phyloP scores from a whole-genome alignment of 2,329 filamentous ascomycete genomes.

The Neofusicoccum kwambonambiense region DNA sequence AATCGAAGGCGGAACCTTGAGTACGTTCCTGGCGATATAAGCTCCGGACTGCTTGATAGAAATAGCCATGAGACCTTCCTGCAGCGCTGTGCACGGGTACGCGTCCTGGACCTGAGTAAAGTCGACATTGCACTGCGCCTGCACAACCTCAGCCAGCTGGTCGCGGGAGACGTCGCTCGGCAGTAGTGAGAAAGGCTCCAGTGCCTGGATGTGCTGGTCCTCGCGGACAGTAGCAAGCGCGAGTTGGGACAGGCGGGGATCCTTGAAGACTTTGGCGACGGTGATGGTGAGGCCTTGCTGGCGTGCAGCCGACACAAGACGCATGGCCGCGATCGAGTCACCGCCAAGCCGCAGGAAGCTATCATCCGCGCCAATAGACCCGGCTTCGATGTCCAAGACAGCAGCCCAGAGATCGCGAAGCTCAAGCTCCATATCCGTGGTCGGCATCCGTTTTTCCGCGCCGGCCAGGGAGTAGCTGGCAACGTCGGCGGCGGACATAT shows the following conservation, averaged over 20 bases:
- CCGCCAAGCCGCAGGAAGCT: conserved; percentile 43
- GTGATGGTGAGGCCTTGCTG: conserved; percentile 19
- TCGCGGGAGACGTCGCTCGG: not conserved
- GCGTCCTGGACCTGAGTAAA: conserved; percentile 44
- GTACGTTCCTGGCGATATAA: conserved; percentile 44
- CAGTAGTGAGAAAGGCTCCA: not conserved
- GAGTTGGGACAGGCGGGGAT: conserved; percentile 16
- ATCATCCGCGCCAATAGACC: conserved; percentile 33
- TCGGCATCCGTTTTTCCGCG: not conserved
- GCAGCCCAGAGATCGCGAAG: not conserved
- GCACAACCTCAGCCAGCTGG: not conserved
- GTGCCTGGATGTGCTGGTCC: not conserved
- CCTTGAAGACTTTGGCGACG: conserved; percentile 24
- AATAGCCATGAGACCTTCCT: conserved; percentile 56
- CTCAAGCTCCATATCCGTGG: not conserved
- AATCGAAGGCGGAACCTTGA: conserved; percentile 25
- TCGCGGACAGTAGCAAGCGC: not conserved
- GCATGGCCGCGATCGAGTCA: conserved; percentile 30
- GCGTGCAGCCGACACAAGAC: not conserved
- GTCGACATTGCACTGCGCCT: not conserved
- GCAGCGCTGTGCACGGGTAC: conserved; percentile 56
- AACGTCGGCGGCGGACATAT: conserved; percentile 14
- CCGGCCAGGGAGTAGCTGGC: not conserved
- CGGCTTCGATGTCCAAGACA: conserved; percentile 15
- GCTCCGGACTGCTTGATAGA: conserved; percentile 52